Percentiles rank a stretch among this genome's conserved stretches.
These are phyloP conservation scores for Rhizopus arrhizus DNA, from an alignment of 371 early-diverging fungal species.

Conservation along the genomic window DNA sequence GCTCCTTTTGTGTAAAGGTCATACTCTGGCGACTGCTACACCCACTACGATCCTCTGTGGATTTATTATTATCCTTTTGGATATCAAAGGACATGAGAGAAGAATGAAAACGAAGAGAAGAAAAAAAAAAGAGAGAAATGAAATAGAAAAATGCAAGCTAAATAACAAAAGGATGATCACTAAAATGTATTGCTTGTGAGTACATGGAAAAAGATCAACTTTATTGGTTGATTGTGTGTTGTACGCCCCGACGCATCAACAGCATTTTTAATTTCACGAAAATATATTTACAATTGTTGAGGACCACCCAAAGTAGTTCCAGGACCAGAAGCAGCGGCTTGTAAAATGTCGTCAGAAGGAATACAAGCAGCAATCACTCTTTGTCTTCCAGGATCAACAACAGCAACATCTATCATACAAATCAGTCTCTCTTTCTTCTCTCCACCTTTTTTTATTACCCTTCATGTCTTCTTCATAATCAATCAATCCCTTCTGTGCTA, in stretches of 20 bases:
- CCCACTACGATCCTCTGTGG: neutral
- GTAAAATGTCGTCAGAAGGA: constrained; percentile 40
- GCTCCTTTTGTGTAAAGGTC: constrained; percentile 1
- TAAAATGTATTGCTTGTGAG: neutral
- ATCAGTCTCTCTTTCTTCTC: neutral
- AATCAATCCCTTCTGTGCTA: constrained; percentile 40
- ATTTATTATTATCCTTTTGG: neutral
- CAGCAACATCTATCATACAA: constrained; percentile 32
- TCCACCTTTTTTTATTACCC: constrained; percentile 21
- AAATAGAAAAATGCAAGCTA: too few relatives aligned
- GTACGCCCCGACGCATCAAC: neutral
- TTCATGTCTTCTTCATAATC: constrained; percentile 52
- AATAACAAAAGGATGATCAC: neutral
- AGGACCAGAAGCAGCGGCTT: constrained; percentile 50
- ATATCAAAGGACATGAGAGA: neutral
- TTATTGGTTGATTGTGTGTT: neutral
- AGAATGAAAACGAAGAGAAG: neutral
- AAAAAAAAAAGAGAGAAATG: neutral
- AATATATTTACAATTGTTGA: constrained; percentile 13
- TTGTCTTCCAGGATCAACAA: constrained; percentile 33
- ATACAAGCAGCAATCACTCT: constrained; percentile 37
- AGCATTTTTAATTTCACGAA: too few relatives aligned
- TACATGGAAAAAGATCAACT: neutral
- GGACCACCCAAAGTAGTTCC: constrained; percentile 53
- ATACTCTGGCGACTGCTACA: neutral